Base-by-base conservation (phyloP, 2,329 filamentous ascomycete genomes). In the Ophiocordyceps polyrhachis-furcata region DNA sequence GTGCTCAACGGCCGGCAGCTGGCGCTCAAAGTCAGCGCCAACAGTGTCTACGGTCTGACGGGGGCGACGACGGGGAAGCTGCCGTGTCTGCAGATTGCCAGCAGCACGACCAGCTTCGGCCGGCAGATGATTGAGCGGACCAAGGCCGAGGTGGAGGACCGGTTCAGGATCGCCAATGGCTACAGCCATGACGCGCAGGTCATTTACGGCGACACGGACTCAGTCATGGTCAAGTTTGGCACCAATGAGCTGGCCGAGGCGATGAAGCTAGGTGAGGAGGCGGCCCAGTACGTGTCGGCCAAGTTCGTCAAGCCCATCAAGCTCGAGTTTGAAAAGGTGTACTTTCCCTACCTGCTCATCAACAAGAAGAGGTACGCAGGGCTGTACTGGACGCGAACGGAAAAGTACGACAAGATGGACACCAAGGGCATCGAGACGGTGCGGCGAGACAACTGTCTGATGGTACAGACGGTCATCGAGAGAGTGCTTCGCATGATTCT, bases 291-390 rank as follows among this genome's bases (percentile, higher is more conserved):
- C 53, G 91, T 98, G 38, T 95, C 91, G 5, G 74, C 75, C 41
- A 94, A 95, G 60, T 98, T 98, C 59, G 69, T 88, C 60, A 93
- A 91, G 58, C 91, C 91, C 4, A 98, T 98, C 71, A 98, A 96
- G 66, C 76, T 98, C 29, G 91, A 98, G 62, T 98, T 98, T 63
- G 91, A 98, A 62, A 98, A 98, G 65, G 89, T 98, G 1, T 98
- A 98, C 64, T 98, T 83, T 60, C 91, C 91, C 1, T 98, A 98
- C 59, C 72, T 98, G 31, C 73, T 98, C 44, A 98, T 98, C 77
- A 98, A 98, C 77, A 98, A 98, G 71, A 98, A 98, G 70, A 83
- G 91, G 50, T 98, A 98, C 56, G 91, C 91, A 9, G 91, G 91
- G n/a, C 65, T 98, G 29, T 96, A 86, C 66, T 98, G 88, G 88